Base-by-base conservation (phyloP, 1,284 basidiomycete species). In the Neonothopanus nambi region DNA sequence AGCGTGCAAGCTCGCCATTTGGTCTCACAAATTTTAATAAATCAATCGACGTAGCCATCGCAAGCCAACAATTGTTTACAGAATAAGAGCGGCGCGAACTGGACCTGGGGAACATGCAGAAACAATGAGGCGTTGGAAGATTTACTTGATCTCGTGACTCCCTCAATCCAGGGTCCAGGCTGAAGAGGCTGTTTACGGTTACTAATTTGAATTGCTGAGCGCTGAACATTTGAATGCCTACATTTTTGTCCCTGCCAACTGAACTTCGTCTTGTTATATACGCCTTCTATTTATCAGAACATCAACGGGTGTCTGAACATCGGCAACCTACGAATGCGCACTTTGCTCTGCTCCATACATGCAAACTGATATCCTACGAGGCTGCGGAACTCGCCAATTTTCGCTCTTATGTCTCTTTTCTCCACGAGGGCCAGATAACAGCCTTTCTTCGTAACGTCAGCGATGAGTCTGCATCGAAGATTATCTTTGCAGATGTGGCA, bases 251-350 rank as follows among this genome's bases (percentile, higher is more conserved):
- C 13, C 50, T 77, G 3, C 74, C 73, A 7, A 44, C 65, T 43
- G 73, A 74, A 52, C 39, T 76, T 4, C 75, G 72, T 49, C 60
- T 74, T 38, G 33, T 61, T 38, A 61, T 76, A 26, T 76, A 74
- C 61, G 59, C 66, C 0, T 40, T 55, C 35, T 62, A 67, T 56
- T 62, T 75, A 50, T 49, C 51, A 3, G 62, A 63, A 15, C 64
- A 67, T 36, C 64, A 57, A 23, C 44, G 40, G 1, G 63, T 73
- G 30, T 21, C 20, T 35, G 39, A 26, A 51, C 59, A 30, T 56
- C 58, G 20, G 6, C 76, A 76, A 59, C 73, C 74, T 11, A 56
- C 63, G 26, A 75, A 74, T 56, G 49, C 57, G 13, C 74, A 76
- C 61, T 37, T 70, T 17, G 54, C 56, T 23, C 53, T 76, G 35